Base-by-base conservation (phyloP, 805 yeast species). In the Lachancea meyersii region DNA sequence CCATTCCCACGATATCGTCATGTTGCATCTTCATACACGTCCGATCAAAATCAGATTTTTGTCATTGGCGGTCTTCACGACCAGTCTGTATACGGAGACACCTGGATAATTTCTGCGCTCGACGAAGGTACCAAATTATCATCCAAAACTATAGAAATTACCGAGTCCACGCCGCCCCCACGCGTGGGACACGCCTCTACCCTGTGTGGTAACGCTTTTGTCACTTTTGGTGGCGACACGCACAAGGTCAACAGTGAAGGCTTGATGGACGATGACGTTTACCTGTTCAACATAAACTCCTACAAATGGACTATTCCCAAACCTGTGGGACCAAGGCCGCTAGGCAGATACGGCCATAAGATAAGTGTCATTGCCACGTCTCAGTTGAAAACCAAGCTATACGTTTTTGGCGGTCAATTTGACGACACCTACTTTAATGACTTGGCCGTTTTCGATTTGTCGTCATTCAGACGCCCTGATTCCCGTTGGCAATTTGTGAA, bases 1-100 rank as follows among this genome's bases (percentile, higher is more conserved):
- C 98, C 97, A 1, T 88, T 91, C 58, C 97, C 99, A 3, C 77
- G 98, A 34, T 88, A 87, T 60, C 82, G 97, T 53, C 97, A 91
- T 64, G 86, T 94, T 1, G 82, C 93, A 0, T 85, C 95, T 2
- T 68, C 82, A 19, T 67, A 79, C 19, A 75, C 87, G 5, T 80
- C 93, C 11, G 88, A 86, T 23, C 81, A 81, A 43, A 86, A 86
- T 41, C 93, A 87, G 47, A 68, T 88, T 17, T 87, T 78, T 59
- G 73, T 93, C 18, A 89, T 93, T 86, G 98, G 99, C 32, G 99
- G 99, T 7, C 70, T 93, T 38, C 82, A 89, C 57, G 96, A 89
- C 41, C 86, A 86, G 43, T 81, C 91, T 16, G 96, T 91, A 5
- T 86, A 84, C 63, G 96, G 96, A 37, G 98, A 93, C 61, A 79